A percentile compares a stretch with the other conserved stretches of the same genome.
phyloP scores from a whole-genome alignment of 2,329 filamentous ascomycete genomes.

The Trichoderma sp. region DNA sequence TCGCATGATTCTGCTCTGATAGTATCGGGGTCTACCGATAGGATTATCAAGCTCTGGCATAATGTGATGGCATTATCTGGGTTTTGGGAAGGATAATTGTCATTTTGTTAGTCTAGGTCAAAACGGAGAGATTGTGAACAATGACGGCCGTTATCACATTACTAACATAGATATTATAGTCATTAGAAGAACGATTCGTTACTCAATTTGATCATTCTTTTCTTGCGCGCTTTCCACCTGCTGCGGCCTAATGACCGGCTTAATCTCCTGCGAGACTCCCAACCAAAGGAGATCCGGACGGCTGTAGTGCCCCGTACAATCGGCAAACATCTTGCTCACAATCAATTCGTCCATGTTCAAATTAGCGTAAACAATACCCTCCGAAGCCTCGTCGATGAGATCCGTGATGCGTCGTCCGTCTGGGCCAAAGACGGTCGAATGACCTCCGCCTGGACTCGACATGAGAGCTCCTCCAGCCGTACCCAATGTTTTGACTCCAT shows the following conservation, averaged over 20 bases:
- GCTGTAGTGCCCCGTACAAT: conserved; percentile 4
- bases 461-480: neutral
- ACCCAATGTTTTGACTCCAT: neutral
- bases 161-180: neutral
- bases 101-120: no score
- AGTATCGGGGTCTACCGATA: neutral
- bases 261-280: conserved; percentile 4
- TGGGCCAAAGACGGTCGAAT: neutral
- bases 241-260: neutral
- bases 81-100: neutral
- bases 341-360: neutral
- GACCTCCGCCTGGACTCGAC: neutral
- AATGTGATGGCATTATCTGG: neutral
- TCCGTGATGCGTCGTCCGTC: neutral
- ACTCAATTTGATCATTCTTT: neutral
- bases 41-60: neutral
- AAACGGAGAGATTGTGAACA: neutral
- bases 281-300: conserved; percentile 1
- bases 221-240: neutral
- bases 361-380: neutral
- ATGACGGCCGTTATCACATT: neutral
- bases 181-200: neutral
- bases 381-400: neutral
- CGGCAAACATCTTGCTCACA: conserved; percentile 1
- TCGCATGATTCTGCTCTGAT: neutral